Evolutionary conservation across 2,329 filamentous ascomycete species (phyloP).

Genomic region (Aspergillus tanneri): DNA sequence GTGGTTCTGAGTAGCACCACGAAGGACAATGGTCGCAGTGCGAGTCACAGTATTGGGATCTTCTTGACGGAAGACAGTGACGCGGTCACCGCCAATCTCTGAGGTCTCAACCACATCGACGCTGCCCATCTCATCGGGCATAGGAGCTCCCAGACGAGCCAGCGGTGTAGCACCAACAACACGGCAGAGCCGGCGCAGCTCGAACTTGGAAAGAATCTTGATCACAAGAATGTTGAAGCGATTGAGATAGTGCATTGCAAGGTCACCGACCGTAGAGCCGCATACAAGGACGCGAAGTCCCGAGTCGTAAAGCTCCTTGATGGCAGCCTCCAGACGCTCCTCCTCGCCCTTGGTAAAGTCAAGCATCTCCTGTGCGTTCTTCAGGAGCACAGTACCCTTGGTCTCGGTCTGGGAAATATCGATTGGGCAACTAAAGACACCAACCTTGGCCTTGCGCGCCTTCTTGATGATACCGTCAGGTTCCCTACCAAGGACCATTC

Average conservation of each 20-base stretch:
- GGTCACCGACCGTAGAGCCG: constrained; percentile 89
- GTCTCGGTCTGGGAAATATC: constrained; percentile 97
- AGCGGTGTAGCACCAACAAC: constrained; percentile 97
- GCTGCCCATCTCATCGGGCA: constrained; percentile 99
- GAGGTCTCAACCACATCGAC: constrained; percentile 95
- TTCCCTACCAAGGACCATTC: constrained; percentile 97
- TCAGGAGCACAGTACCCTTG: constrained; percentile 93
- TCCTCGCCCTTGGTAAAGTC: constrained; percentile 98
- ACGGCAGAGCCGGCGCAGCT: constrained; percentile 88
- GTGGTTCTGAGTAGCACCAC: constrained; percentile 96
- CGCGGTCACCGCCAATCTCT: constrained; percentile 95
- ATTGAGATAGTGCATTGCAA: constrained; percentile 97
- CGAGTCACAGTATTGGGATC: constrained; percentile 73
- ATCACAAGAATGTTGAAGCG: constrained; percentile 93
- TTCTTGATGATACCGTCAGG: constrained; percentile 93
- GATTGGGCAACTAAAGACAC: constrained; percentile 93
- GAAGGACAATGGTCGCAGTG: constrained; percentile 89
- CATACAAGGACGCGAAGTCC: constrained; percentile 89
- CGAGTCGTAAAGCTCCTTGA: constrained; percentile 95
- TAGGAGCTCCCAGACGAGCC: constrained; percentile 89
- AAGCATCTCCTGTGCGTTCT: constrained; percentile 98
- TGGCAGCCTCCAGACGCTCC: constrained; percentile 78
- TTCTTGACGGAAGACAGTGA: constrained; percentile 98
- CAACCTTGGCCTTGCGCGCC: constrained; percentile 89
- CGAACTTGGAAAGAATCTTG: constrained; percentile 97